Percentiles rank a stretch among this genome's conserved stretches.
Conservation (phyloP, 495 filamentous ascomycete species). For the Neurospora sp. region DNA sequence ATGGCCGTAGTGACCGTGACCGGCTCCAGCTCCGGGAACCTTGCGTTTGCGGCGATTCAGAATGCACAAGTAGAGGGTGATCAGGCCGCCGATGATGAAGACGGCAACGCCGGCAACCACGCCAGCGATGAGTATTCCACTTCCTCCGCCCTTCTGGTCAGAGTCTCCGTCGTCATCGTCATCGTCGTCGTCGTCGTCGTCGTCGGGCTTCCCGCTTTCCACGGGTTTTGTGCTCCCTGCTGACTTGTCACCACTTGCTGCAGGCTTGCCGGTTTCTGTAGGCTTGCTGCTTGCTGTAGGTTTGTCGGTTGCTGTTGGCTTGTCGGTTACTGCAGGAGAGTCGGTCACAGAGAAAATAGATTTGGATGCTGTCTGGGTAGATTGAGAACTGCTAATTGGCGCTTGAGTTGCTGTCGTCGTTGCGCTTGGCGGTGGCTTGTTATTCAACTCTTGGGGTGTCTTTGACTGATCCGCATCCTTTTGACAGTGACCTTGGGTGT, state of each 20-base stretch:
- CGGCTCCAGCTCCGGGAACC: neutral
- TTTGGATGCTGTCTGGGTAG: neutral
- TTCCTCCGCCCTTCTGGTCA: constrained; percentile 2
- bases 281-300: neutral
- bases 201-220: neutral
- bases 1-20: constrained; percentile 22
- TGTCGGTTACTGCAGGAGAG: neutral
- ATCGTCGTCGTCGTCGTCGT: neutral
- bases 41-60: constrained; percentile 16
- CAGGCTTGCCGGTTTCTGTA: neutral
- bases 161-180: neutral
- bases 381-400: neutral
- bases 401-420: constrained; percentile 6
- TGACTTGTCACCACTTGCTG: neutral
- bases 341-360: neutral
- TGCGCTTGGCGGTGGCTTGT: constrained; percentile 11
- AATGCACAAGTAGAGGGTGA: constrained; percentile 18
- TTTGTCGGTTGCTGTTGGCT: neutral
- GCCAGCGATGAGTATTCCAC: constrained; percentile 12
- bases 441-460: neutral
- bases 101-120: constrained; percentile 15
- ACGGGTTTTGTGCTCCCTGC: neutral
- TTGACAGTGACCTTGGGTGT: constrained; percentile 29
- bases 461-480: constrained; percentile 26
- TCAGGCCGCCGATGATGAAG: constrained; percentile 20